Evolutionary conservation across 2,329 filamentous ascomycete species (phyloP).

Genomic region (Aureobasidium subglaciale): DNA sequence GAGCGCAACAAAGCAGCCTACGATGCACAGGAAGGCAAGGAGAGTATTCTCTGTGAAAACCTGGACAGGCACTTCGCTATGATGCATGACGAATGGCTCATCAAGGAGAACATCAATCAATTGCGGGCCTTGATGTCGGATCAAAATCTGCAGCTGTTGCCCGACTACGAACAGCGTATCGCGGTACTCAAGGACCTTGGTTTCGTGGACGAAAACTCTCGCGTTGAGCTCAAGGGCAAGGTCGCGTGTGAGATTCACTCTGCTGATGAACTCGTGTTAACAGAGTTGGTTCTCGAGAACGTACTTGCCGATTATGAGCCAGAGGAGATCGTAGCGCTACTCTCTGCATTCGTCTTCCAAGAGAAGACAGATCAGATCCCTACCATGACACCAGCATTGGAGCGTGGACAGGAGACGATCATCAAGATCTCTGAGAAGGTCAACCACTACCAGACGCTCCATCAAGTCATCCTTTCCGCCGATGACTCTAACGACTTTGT

Average conservation of each 20-base stretch:
- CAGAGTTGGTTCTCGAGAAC: slow-evolving; percentile 93
- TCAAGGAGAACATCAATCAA: slow-evolving; percentile 85
- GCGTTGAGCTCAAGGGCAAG: slow-evolving; percentile 94
- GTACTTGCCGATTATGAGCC: slow-evolving; percentile 92
- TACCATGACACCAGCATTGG: slow-evolving; percentile 71
- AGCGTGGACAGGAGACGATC: slow-evolving; percentile 77
- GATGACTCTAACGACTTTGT: slow-evolving; percentile 93
- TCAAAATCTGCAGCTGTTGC: slow-evolving; percentile 89
- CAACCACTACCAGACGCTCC: slow-evolving; percentile 77
- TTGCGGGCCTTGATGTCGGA: slow-evolving; percentile 87
- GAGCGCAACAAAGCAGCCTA: slow-evolving; percentile 59
- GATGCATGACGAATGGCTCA: slow-evolving; percentile 94
- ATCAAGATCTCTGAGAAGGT: slow-evolving; percentile 87
- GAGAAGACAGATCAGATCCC: slow-evolving; percentile 85
- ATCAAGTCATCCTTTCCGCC: slow-evolving; percentile 84
- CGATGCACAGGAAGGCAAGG: slow-evolving; percentile 54
- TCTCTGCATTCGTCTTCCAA: slow-evolving; percentile 95
- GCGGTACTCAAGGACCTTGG: slow-evolving; percentile 83
- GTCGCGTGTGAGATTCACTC: slow-evolving; percentile 98
- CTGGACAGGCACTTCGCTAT: slow-evolving; percentile 93
- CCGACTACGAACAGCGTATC: slow-evolving; percentile 93
- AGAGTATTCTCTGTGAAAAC: slow-evolving; percentile 60
- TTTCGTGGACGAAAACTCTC: slow-evolving; percentile 80
- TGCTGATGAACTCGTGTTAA: slow-evolving; percentile 90
- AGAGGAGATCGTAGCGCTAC: slow-evolving; percentile 88